Base-by-base conservation (phyloP, 805 yeast genomes). In the Diddensiella santjacobensis region DNA sequence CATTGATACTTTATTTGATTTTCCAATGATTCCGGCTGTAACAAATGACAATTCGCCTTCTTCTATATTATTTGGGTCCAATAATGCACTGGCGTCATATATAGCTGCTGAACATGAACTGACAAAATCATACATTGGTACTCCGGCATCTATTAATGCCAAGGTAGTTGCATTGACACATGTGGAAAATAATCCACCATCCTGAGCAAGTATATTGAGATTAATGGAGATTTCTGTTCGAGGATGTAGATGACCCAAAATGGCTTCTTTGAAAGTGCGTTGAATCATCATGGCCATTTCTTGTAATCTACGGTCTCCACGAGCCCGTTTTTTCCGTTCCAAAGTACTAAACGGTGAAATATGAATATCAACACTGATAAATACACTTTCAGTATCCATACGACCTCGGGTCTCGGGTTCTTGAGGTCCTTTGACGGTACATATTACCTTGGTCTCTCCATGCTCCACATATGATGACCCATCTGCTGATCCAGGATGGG, bases 81-180 rank as follows among this genome's bases (percentile, higher is more conserved):
- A 71, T 49, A 93, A 69, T 11, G 96, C 89, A 39, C 78, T 81
- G n/a, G 70, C 68, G 57, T 87, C 96, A 58, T 80, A 82, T 18
- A 87, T 67, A 0, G 97, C 97, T 3, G 89, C 85, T 23, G 84
- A 76, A 13, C 87, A 77, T 1, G 95, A 81, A 47, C 88, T 78
- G 13, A 91, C 84, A 62, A 87, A 90, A 63, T 93, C 98, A 61
- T 84, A 85, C 84, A 93, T 83, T 3, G 96, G 84, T 40, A 93
- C 83, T 43, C 98, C 98, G 1, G 98, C 97, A 67, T 93, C 98
- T 29, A 93, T 80, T 39, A 93, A 72, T 0, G 96, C 97, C 58
- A 93, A 70, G 1, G 96, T 87, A 38, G 87, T 78, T 6, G 97
- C 87, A 63, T 93, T 93, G 38, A 87, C 74, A 55, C 93, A 79